These are phyloP conservation scores for Populus hybrid DNA, from an alignment of 441 rosid genomes.

Conservation along the genomic window DNA sequence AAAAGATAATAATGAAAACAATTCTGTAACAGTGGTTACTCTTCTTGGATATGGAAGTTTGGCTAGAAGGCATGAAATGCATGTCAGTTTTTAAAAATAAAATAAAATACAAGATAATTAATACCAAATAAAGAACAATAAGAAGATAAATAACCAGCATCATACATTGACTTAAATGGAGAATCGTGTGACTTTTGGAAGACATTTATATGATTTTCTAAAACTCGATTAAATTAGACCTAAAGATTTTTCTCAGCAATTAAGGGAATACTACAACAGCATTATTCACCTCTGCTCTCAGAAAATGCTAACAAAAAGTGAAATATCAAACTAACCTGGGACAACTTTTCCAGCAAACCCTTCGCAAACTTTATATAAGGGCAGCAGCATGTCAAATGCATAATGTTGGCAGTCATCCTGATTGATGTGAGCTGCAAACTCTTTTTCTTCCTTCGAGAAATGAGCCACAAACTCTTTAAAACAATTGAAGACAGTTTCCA, in stretches of 20 bases:
- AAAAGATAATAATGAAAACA: neutral
- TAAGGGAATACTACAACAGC: neutral
- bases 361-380: slow-evolving; percentile 85
- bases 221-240: neutral
- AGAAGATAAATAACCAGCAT: neutral
- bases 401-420: slow-evolving; percentile 47
- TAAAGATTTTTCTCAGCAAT: neutral
- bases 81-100: neutral
- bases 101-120: neutral
- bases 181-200: neutral
- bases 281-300: neutral
- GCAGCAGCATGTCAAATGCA: slow-evolving; percentile 61
- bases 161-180: neutral
- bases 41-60: neutral
- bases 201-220: neutral
- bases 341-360: slow-evolving; percentile 77
- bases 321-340: slow-evolving; percentile 44
- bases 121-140: neutral
- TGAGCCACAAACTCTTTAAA: slow-evolving; percentile 18
- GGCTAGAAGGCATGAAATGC: neutral
- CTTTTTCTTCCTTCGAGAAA: slow-evolving; percentile 14
- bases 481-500: slow-evolving; percentile 60
- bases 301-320: neutral
- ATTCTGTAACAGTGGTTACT: neutral
- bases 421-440: slow-evolving; percentile 39